Evolutionary conservation across 495 filamentous ascomycete genomes (phyloP).

Genomic region (Penicillium cinerascens): DNA sequence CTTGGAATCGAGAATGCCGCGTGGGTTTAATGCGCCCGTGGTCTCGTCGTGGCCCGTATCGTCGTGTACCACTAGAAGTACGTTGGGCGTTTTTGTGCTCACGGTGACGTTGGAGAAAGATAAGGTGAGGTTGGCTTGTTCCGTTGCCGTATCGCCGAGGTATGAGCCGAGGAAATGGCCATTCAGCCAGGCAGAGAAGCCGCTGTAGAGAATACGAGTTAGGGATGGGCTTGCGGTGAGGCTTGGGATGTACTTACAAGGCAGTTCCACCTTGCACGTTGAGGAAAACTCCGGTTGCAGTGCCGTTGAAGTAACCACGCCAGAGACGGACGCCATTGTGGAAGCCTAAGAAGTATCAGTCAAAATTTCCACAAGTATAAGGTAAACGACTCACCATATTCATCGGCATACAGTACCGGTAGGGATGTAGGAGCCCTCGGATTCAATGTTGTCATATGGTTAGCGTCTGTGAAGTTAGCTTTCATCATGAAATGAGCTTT

Average conservation of each 20-base stretch:
- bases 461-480: conserved; percentile 40
- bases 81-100: conserved; percentile 46
- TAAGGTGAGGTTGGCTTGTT: conserved; percentile 29
- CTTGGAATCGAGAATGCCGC: conserved; percentile 60
- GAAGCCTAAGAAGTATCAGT: conserved; percentile 43
- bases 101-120: conserved; percentile 46
- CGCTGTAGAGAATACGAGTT: conserved; percentile 23
- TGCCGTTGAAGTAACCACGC: conserved; percentile 61
- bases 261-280: conserved; percentile 60
- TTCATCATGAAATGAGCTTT: neutral
- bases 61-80: conserved; percentile 69
- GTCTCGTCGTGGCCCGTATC: conserved; percentile 68
- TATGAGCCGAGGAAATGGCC: conserved; percentile 51
- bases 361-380: neutral
- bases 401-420: conserved; percentile 53
- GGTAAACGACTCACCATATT: conserved; percentile 50
- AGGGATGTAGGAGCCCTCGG: conserved; percentile 57
- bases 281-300: conserved; percentile 54
- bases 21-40: conserved; percentile 60
- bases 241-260: conserved; percentile 35
- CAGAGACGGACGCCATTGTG: conserved; percentile 64
- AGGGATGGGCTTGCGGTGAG: neutral
- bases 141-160: conserved; percentile 47
- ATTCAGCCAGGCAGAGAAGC: conserved; percentile 56
- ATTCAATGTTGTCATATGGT: conserved; percentile 57